Base-by-base conservation (phyloP, 805 yeast genomes). In the Tetrapisispora namnaoensis region DNA sequence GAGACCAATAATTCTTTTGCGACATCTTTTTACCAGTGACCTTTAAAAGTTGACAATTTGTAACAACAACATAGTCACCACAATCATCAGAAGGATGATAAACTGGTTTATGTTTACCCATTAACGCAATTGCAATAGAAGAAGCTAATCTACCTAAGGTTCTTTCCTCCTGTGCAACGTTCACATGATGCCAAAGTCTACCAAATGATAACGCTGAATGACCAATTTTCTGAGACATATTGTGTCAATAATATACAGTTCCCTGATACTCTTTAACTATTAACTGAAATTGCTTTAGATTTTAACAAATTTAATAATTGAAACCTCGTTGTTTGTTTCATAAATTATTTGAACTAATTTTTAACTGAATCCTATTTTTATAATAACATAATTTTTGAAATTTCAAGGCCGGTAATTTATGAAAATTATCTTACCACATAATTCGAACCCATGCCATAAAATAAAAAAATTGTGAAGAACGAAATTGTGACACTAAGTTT, bases 71-170 rank as follows among this genome's bases (percentile, higher is more conserved):
- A 62, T 90, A 93, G 68, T 93, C 99, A 14, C 99, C 99, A 54
- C 82, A 80, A 69, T 93, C 99, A 64, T 84, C 61, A 9, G 83
- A 76, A 28, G 78, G 79, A 59, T 89, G 87, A 55, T 70, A 83
- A 0, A 88, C 77, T 4, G 99, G 99, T 72, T 93, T 93, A 71
- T 93, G 97, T 67, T 93, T 93, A n/a, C 99, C 99, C 69, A 86
- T 88, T 39, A 93, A 74, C 0, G 93, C 82, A 30, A 80, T 73
- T 24, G 99, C 97, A 49, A 93, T 89, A 49, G 82, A 76, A 1
- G 95, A 75, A 4, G 99, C 98, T 49, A 93, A 67, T 63, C 98
- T 83, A 63, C 99, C 99, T 44, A 93, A 69, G 0, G 97, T 82
- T 60, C 99, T 78, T 36, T 73, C 69, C 48, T 93, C 99, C 44